Evolutionary conservation across 331 rosid species (phyloP), one percentile per base, ranked within the genome.

Genomic region (Malus hybrid): DNA sequence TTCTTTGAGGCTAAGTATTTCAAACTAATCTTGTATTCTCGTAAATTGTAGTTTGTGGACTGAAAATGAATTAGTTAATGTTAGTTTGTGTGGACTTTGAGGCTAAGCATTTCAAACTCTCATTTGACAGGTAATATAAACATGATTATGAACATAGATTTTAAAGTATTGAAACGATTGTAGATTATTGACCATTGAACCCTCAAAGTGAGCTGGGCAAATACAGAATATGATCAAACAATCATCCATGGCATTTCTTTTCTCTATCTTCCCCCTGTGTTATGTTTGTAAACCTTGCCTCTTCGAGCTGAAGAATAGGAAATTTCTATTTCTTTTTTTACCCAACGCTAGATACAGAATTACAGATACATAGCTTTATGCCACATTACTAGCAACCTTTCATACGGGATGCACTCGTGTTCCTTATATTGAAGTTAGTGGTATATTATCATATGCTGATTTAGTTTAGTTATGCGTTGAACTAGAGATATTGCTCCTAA

Each of bases 1-100:
- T 90, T 87, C 96, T 84, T 81, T 89, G 87, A 94, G 99, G 99
- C 91, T 94, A 94, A 93, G 96, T 52, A 4, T n/a, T 20, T 57
- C 63, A 5, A 7, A n/a, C 20, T 28, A 6, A 19, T 57, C 29
- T n/a, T 20, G 63, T 7, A 57, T 20, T 8, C 6, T 3, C 3
- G 63, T 57, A 57, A 20, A 2, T 57, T 12, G 63, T 57, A n/a
- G 59, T 52, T 52, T 14, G 22, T 52, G 59, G 59, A 52, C 24
- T 24, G 24, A 24, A 24, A 24, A 24, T 24, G 24, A 24, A 24
- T 24, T 24, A 24, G 24, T 24, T 46, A 46, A 46, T 3, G 52
- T 12, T 12, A 46, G 52, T 10, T 46, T 46, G 16, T 10, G 52
- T 46, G 14, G 52, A 46, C 14, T 24, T 24, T 24, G 1, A 24